Conservation (phyloP, 2,329 filamentous ascomycete species). For the Fusarium lyarnte region DNA sequence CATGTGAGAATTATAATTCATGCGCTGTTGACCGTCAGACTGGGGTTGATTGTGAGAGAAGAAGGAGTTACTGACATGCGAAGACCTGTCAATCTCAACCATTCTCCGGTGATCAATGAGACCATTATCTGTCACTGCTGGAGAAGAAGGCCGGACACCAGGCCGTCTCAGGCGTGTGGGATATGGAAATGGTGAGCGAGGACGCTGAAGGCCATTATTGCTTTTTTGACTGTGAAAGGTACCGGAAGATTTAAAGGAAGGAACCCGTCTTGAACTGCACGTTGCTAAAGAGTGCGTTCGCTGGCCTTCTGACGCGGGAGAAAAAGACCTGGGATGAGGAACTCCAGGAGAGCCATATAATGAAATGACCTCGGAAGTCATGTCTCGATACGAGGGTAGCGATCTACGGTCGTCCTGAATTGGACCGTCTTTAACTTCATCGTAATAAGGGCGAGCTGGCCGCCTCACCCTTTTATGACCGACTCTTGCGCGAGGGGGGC, state of each 20-base stretch:
- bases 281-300: slow-evolving; percentile 67
- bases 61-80: slow-evolving; percentile 52
- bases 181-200: slow-evolving; percentile 68
- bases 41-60: not conserved
- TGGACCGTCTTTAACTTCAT: slow-evolving; percentile 45
- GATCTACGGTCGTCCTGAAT: slow-evolving; percentile 55
- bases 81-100: slow-evolving; percentile 59
- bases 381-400: slow-evolving; percentile 61
- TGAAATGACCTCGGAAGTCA: slow-evolving; percentile 64
- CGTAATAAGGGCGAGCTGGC: slow-evolving; percentile 43
- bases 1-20: slow-evolving; percentile 55
- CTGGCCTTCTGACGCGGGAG: slow-evolving; percentile 55
- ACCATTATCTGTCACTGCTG: slow-evolving; percentile 59
- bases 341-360: slow-evolving; percentile 64
- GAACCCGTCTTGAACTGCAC: slow-evolving; percentile 57
- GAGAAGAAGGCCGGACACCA: slow-evolving; percentile 60
- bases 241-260: slow-evolving; percentile 58
- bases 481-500: slow-evolving; percentile 43
- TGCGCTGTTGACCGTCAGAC: slow-evolving; percentile 50
- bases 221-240: slow-evolving; percentile 60
- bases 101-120: slow-evolving; percentile 60
- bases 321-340: slow-evolving; percentile 53
- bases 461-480: slow-evolving; percentile 45
- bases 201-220: slow-evolving; percentile 56
- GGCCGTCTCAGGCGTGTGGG: slow-evolving; percentile 66